Base-by-base conservation (phyloP, 78 protist genomes). In the Guillardia theta region DNA sequence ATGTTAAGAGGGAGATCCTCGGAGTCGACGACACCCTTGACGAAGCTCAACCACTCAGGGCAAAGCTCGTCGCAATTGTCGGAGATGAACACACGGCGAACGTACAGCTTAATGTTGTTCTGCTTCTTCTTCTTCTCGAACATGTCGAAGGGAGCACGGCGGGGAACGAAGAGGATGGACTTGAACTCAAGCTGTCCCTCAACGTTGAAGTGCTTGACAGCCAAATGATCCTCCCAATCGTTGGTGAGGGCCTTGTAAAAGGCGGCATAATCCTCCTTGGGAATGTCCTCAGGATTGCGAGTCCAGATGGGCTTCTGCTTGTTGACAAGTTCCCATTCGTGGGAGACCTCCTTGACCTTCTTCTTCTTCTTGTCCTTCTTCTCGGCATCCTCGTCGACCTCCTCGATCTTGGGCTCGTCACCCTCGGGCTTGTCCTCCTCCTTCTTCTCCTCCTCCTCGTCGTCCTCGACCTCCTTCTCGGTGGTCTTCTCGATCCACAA, bases 1-100 rank as follows among this genome's bases (percentile, higher is more conserved):
- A 99, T 98, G 99, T 99, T 99, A 88, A 99, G 97, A 58, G 99
- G 99, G 22, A 99, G 97, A 93, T 99, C 99, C 96, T 99, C 99
- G 41, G 98, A 97, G 96, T 99, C 99, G 83, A 99, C 99, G 93
- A 99, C 96, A 33, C 99, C 99, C 96, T 96, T 93, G 96, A 99
- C 94, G 94, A 99, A 99, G 96, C 92, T 64, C 39, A 99, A 97
- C 96, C 97, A 99, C 95, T 99, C 99, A 92, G 99, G 99, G 95
- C 98, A 95, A 76, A 99, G 93, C 22, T 99, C 99, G 93, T 98
- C 98, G 97, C 99, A 97, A 98, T 98, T 95, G 97, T 99, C 99
- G 98, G 98, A 98, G 96, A 99, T 99, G 97, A 99, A 98, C 47
- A 99, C 99, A 47, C 99, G 96, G 93, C 99, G 97, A 76, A 99